Conservation (phyloP, 1,284 basidiomycete genomes). For the Trametes sp. region DNA sequence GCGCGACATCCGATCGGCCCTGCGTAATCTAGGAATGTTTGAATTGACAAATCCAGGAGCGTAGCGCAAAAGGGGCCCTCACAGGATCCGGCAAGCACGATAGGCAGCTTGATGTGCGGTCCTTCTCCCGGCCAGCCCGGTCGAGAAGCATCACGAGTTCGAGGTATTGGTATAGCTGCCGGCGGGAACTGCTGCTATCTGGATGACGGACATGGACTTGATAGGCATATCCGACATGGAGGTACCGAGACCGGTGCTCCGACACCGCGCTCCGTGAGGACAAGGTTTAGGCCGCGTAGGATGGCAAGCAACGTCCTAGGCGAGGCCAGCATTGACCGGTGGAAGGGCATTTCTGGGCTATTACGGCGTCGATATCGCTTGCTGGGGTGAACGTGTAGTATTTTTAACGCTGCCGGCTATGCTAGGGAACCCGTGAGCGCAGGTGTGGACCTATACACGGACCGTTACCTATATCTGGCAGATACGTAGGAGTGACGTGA, state of each 20-base stretch:
- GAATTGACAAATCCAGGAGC: conserved; percentile 27
- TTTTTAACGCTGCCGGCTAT: background rate
- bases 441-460: background rate
- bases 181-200: conserved; percentile 6
- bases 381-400: background rate
- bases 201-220: background rate
- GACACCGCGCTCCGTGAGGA: too few relatives aligned
- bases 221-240: background rate
- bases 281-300: background rate
- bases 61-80: conserved; percentile 15
- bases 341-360: background rate
- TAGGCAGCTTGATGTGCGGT: background rate
- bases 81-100: background rate
- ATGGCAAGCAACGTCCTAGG: background rate
- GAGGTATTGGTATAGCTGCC: background rate
- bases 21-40: conserved; percentile 32
- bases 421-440: background rate
- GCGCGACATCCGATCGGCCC: conserved; percentile 2
- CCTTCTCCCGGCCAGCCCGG: conserved; percentile 14
- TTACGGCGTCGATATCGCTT: background rate
- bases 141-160: conserved; percentile 11
- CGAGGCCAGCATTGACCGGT: background rate
- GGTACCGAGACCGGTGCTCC: background rate
- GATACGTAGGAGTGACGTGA: conserved; percentile 20
- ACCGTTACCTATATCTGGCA: conserved; percentile 7